A percentile compares a stretch with the other conserved stretches of the same genome.
Evolutionary conservation across 768 basidiomycete genomes (phyloP).

Genomic region (Cystofilobasidium macerans): DNA sequence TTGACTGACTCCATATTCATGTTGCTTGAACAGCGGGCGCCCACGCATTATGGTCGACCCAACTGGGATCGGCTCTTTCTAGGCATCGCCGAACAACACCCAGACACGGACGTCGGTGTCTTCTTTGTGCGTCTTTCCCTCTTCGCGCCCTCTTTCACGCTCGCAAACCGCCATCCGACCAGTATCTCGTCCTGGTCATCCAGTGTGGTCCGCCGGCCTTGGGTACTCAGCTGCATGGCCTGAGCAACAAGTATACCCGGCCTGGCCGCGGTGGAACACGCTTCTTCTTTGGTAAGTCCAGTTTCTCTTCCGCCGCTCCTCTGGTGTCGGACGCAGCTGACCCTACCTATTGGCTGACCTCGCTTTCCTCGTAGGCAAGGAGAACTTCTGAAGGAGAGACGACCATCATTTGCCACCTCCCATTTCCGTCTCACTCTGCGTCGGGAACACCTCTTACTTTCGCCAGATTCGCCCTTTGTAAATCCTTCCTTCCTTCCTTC

Average conservation of each 20-base stretch:
- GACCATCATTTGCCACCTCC: not conserved
- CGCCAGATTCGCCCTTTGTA: no score
- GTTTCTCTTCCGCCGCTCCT: not conserved
- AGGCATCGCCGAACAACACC: conserved; percentile 68
- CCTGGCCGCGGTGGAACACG: conserved; percentile 58
- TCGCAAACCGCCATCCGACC: conserved; percentile 36
- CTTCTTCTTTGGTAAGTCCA: conserved; percentile 61
- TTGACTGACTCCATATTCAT: not conserved
- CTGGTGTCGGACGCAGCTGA: no score
- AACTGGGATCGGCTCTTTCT: conserved; percentile 45
- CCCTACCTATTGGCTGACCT: not conserved
- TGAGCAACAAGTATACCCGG: conserved; percentile 75
- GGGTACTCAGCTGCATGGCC: conserved; percentile 49
- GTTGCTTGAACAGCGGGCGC: conserved; percentile 47
- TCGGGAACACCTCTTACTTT: no score
- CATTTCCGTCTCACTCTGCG: no score
- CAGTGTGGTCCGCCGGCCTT: conserved; percentile 22
- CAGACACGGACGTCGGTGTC: conserved; percentile 80
- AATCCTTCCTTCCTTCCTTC: no score
- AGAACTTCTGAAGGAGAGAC: not conserved
- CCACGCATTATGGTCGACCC: conserved; percentile 84
- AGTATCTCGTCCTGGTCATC: conserved; percentile 45
- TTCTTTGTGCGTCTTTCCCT: conserved; percentile 34
- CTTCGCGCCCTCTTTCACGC: not conserved
- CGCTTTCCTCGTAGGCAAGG: not conserved